Conservation (phyloP, 495 filamentous ascomycete species). For the Xylaria acuta region DNA sequence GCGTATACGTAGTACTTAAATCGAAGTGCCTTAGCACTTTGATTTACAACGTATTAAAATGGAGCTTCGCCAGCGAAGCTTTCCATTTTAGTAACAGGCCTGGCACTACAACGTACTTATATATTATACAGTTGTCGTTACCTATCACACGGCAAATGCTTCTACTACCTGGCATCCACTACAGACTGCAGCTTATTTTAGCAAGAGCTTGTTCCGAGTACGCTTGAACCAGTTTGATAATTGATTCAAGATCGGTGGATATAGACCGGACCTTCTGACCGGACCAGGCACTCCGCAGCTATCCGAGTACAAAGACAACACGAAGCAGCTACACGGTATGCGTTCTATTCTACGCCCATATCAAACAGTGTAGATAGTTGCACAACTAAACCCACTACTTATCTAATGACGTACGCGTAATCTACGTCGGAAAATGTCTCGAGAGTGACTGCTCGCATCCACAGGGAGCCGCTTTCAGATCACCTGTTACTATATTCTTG, state of each 20-base stretch:
- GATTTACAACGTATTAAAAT: too few relatives aligned
- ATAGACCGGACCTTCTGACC: too few relatives aligned
- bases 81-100: too few relatives aligned
- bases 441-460: too few relatives aligned
- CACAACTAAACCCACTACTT: neutral
- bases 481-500: neutral
- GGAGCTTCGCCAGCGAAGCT: too few relatives aligned
- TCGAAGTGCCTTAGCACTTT: too few relatives aligned
- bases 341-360: neutral
- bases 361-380: neutral
- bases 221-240: neutral
- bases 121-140: neutral
- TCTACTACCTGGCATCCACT: neutral
- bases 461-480: slow-evolving; percentile 5
- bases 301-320: neutral
- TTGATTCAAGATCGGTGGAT: neutral
- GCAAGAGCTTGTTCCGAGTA: neutral
- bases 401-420: neutral
- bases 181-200: neutral
- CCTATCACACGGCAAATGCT: neutral
- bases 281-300: neutral
- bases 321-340: neutral
- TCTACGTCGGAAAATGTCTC: neutral
- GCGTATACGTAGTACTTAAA: too few relatives aligned
- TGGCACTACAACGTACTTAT: too few relatives aligned